Evolutionary conservation across 2,329 filamentous ascomycete species (phyloP).

Genomic region (Talaromyces sp.): DNA sequence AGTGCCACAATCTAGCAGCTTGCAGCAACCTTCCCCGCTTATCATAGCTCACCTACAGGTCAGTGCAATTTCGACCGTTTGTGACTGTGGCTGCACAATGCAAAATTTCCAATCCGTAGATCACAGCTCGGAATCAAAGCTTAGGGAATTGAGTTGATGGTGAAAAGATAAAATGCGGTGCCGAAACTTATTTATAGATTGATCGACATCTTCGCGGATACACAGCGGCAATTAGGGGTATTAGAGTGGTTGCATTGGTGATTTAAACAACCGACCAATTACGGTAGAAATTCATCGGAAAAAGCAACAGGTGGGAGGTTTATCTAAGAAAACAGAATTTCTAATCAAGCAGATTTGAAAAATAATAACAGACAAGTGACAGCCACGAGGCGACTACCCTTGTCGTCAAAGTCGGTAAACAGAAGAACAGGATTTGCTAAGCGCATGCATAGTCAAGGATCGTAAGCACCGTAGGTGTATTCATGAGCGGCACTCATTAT

Average conservation of each 20-base stretch:
- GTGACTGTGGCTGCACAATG: neutral
- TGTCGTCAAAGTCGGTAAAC: neutral
- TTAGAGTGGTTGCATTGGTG: neutral
- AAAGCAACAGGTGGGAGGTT: neutral
- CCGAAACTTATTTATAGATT: constrained; percentile 6
- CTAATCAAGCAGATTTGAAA: too few relatives aligned
- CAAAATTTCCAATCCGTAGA: neutral
- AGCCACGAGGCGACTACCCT: neutral
- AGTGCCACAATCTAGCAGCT: neutral
- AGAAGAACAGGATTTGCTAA: constrained; percentile 4
- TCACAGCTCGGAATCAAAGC: neutral
- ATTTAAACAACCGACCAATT: neutral
- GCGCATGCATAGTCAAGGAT: neutral
- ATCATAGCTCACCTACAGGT: neutral
- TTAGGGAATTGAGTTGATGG: neutral
- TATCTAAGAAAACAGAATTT: neutral
- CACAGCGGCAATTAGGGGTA: constrained; percentile 5
- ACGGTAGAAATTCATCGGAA: neutral
- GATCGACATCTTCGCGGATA: neutral
- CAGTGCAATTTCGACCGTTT: neutral
- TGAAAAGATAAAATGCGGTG: neutral
- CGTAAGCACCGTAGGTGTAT: neutral
- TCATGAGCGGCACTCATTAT: neutral
- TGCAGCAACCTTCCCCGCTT: neutral
- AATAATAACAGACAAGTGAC: neutral